Evolutionary conservation across 2,329 filamentous ascomycete species (phyloP), one percentile per base, ranked within the genome.

Genomic region (Penicillium sp.): DNA sequence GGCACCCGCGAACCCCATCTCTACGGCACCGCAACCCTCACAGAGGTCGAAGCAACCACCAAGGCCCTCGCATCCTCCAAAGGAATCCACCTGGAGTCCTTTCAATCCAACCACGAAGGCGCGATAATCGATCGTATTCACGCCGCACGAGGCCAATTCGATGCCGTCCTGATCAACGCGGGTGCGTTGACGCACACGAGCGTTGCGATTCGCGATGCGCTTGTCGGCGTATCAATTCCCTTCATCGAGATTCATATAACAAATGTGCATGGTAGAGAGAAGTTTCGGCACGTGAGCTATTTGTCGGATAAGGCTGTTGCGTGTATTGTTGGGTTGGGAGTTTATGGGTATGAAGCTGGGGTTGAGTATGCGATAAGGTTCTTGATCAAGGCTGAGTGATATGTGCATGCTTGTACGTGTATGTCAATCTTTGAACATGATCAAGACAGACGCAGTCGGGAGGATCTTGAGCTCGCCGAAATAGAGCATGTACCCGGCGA

Each of bases 91-190:
- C 73, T 92, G 27, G 73, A 81, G 13, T 74, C 80, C 43, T 89
- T 89, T 73, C 89, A 92, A 75, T 89, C 87, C n/a, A 92, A 92
- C 77, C 85, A 89, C 71, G 89, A 92, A 74, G 89, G 89, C 50
- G 83, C 82, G 36, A 83, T 91, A 62, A 79, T 91, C 33, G 88
- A 91, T 75, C 82, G 86, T 60, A 87, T 92, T 59, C 89, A 92
- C 54, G 79, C 80, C 41, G 87, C 87, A 0, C 81, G 85, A 0
- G 77, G 76, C 14, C 76, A 78, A 1, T 75, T 84, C 6, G 85
- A 88, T 56, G 87, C 81, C 9, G 68, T 74, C 14, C 67, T 92
- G 66, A 90, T 92, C 77, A 92, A 92, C 73, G 85, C 89, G 0
- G 89, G 84, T 1, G 89, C 83, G 0, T 85, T 86, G 63, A 91